Evolutionary conservation across 2,329 filamentous ascomycete species (phyloP), one percentile per base, ranked within the genome.

Genomic region (Trichoderma pleuroti): DNA sequence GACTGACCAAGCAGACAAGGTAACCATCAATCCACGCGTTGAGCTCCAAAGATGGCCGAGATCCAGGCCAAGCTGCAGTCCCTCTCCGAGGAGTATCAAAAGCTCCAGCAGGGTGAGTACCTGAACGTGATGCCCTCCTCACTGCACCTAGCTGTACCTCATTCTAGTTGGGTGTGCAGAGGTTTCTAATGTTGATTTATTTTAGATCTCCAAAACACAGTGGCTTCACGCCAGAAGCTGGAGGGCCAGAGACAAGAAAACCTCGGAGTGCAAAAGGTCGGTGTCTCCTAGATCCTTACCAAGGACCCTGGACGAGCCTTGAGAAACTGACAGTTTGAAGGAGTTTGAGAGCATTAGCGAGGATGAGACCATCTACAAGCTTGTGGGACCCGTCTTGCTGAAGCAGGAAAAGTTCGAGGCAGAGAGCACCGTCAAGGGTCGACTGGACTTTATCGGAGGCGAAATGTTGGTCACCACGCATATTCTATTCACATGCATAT

Each of bases 231-330:
- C 73, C 94, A 99, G 83, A 97, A 92, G 82, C 89, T 99, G 8
- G 94, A 98, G 80, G 92, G 94, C 8, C 96, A 99, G 81, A 92
- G 92, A 80, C 93, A 97, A 78, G 96, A 99, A 81, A 99, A 98
- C 79, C 83, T 91, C 62, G 91, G 92, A 18, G 96, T 99, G 11
- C 90, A 97, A 80, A 92, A 93, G 83, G 93, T 93, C 75, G 57
- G 80, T 68, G 34, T 21, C 30, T 11, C 39, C 21, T 10, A 10
- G 21, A 30, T 3, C 21, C 32, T 21, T 26, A 10, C 12, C 11
- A 3, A n/a, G 24, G 32, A 9, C 39, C 64, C 60, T 24, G 60
- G 32, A 26, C n/a, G 28, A 28, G 16, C 14, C 2, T 30, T 7
- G 54, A 12, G 42, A 42, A 56, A 57, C 72, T 79, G 70, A 78